A percentile compares a stretch with the other conserved stretches of the same genome.
phyloP scores from a whole-genome alignment of 495 filamentous ascomycete species.

The Tuber aestivum region DNA sequence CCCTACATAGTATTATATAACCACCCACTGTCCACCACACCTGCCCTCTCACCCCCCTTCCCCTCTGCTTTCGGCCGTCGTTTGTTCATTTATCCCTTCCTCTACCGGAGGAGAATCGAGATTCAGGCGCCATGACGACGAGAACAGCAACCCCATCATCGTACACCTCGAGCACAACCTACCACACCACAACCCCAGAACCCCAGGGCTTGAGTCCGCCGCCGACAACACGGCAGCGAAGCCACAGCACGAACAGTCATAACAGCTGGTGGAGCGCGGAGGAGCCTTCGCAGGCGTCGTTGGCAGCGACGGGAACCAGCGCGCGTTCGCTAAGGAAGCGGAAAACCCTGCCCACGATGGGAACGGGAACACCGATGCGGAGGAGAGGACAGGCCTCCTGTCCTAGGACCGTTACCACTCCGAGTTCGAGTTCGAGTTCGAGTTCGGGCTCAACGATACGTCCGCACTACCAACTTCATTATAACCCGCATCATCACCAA shows the following conservation, averaged over 20 bases:
- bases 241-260: not conserved
- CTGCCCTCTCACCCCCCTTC: not conserved
- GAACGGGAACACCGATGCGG: not conserved
- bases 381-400: not conserved
- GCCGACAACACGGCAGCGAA: not conserved
- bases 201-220: not conserved
- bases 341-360: not conserved
- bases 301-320: not conserved
- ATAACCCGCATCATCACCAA: not conserved
- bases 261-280: slow-evolving; percentile 2
- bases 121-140: not conserved
- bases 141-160: not conserved
- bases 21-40: not conserved
- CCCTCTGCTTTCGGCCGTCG: not conserved
- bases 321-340: not conserved
- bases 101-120: not conserved
- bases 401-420: not conserved
- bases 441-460: not conserved
- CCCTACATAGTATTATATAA: not conserved
- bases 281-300: not conserved
- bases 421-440: not conserved
- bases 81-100: not conserved
- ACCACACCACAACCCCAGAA: not conserved
- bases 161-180: not conserved
- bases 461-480: not conserved